A percentile compares a stretch with the other conserved stretches of the same genome.
These are phyloP conservation scores for Knufia fluminis DNA, from an alignment of 2,329 filamentous ascomycete genomes.

Conservation along the genomic window DNA sequence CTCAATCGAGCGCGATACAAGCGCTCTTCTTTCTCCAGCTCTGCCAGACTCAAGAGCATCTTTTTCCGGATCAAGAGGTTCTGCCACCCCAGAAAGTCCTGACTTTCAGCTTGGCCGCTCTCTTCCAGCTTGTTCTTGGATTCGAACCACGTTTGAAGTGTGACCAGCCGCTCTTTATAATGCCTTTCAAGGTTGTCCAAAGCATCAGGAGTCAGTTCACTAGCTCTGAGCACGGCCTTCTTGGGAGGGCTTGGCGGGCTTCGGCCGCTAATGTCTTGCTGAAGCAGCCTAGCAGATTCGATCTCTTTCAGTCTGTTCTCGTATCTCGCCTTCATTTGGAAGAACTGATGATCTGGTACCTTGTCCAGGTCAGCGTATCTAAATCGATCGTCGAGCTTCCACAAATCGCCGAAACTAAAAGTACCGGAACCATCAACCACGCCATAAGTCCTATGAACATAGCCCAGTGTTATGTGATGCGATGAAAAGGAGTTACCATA, in stretches of 20 bases:
- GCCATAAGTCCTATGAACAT: constrained; percentile 4
- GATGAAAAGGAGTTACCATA: not conserved
- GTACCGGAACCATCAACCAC: too few relatives aligned
- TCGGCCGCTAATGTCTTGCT: too few relatives aligned
- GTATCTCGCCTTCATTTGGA: too few relatives aligned
- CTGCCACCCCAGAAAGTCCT: not conserved
- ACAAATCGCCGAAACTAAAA: not conserved
- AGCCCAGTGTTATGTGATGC: not conserved
- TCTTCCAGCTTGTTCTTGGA: too few relatives aligned
- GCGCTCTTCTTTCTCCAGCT: constrained; percentile 4
- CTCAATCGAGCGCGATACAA: not conserved
- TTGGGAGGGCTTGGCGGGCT: too few relatives aligned
- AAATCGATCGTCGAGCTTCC: constrained; percentile 8
- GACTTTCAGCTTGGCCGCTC: too few relatives aligned
- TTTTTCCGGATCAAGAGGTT: not conserved
- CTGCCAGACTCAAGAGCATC: not conserved
- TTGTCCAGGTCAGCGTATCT: not conserved
- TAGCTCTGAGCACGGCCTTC: too few relatives aligned
- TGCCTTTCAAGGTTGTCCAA: too few relatives aligned
- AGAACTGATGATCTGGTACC: not conserved
- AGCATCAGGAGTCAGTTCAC: too few relatives aligned
- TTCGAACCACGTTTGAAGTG: too few relatives aligned
- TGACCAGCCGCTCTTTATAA: too few relatives aligned
- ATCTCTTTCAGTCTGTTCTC: not conserved
- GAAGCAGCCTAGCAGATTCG: too few relatives aligned